A percentile compares a stretch with the other conserved stretches of the same genome.
Evolutionary conservation across 768 basidiomycete species (phyloP).

Genomic region (Suillus bovinus): DNA sequence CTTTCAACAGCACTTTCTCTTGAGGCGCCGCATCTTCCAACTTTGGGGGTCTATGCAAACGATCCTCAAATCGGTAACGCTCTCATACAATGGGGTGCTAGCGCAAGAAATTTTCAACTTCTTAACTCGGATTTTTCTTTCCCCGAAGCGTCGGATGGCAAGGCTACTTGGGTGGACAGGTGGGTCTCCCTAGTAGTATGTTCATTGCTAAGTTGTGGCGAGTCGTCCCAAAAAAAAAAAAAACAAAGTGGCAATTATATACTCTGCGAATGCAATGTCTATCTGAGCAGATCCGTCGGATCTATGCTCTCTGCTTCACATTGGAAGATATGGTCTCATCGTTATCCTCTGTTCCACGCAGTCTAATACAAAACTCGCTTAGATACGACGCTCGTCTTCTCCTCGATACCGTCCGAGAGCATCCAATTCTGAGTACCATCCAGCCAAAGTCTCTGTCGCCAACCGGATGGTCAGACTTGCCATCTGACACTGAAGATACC

Average conservation of each 20-base stretch:
- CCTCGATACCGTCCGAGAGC: constrained; percentile 49
- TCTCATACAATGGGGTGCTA: constrained; percentile 36
- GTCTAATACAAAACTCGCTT: constrained; percentile 24
- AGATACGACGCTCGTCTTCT: constrained; percentile 85
- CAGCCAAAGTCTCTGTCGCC: constrained; percentile 40
- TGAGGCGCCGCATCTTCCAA: constrained; percentile 26
- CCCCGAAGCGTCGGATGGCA: constrained; percentile 12
- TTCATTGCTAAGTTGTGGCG: not conserved
- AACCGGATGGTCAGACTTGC: constrained; percentile 80
- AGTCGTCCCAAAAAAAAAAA: not conserved
- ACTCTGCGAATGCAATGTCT: constrained; percentile 1
- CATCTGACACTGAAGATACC: constrained; percentile 83
- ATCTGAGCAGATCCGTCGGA: constrained; percentile 11
- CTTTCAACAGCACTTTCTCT: constrained; percentile 36
- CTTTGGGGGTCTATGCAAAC: constrained; percentile 10
- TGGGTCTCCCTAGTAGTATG: constrained; percentile 45
- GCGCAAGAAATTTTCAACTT: constrained; percentile 2
- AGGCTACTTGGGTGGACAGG: constrained; percentile 79
- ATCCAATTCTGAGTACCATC: constrained; percentile 1
- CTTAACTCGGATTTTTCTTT: constrained; percentile 13
- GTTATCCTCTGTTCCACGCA: constrained; percentile 15
- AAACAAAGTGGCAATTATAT: constrained; percentile 4
- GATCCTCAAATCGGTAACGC: constrained; percentile 27
- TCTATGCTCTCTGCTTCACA: constrained; percentile 5
- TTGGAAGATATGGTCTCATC: constrained; percentile 20